Evolutionary conservation across 1,284 basidiomycete genomes (phyloP).

Genomic region (Marasmius tenuissimus): DNA sequence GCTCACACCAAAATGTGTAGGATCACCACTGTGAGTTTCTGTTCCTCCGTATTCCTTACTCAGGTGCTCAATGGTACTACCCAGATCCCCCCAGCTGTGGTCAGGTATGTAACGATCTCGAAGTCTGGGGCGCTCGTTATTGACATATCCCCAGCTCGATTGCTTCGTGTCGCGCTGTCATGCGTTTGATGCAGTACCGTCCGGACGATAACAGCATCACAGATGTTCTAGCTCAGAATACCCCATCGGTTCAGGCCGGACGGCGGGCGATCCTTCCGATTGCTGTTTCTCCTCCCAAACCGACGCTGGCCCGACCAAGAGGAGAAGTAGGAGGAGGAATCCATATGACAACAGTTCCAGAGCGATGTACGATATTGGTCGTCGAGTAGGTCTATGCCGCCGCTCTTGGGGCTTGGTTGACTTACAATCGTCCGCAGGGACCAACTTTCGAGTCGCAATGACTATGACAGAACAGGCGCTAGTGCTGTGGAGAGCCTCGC

Average conservation of each 20-base stretch:
- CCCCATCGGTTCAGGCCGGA: constrained; percentile 7
- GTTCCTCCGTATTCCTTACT: background rate
- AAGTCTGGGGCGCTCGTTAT: background rate
- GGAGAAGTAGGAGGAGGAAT: constrained; percentile 22
- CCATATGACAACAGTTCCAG: constrained; percentile 47
- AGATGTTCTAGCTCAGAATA: constrained; percentile 43
- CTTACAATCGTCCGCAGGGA: too few relatives aligned
- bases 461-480: too few relatives aligned
- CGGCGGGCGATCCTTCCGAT: background rate
- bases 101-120: constrained; percentile 47
- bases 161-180: constrained; percentile 67
- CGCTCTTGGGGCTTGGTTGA: too few relatives aligned
- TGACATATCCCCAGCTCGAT: constrained; percentile 41
- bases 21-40: constrained; percentile 35
- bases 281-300: constrained; percentile 24
- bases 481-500: too few relatives aligned
- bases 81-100: constrained; percentile 63
- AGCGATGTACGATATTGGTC: constrained; percentile 52
- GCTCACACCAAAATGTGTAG: constrained; percentile 14
- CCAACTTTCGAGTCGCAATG: too few relatives aligned
- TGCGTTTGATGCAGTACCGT: constrained; percentile 57
- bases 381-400: constrained; percentile 11
- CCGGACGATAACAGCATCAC: constrained; percentile 38
- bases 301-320: constrained; percentile 43
- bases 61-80: background rate